Evolutionary conservation across 2,329 filamentous ascomycete species (phyloP).

Genomic region (Talaromyces sp.): DNA sequence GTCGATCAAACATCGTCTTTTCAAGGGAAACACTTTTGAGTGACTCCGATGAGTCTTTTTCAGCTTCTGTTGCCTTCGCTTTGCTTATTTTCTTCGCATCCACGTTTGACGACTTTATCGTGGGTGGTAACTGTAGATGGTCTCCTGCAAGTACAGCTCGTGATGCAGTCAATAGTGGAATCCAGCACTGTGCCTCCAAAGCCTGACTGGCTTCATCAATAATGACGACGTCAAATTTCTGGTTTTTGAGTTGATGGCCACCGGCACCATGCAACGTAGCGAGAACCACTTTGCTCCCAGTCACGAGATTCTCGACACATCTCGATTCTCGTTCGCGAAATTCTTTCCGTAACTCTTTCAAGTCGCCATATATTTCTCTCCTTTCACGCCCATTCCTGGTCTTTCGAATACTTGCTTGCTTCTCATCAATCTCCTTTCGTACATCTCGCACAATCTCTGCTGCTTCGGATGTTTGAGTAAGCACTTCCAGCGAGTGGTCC

Average conservation of each 20-base stretch:
- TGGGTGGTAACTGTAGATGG: conserved; percentile 89
- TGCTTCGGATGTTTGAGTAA: conserved; percentile 87
- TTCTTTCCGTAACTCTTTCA: conserved; percentile 83
- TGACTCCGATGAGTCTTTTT: conserved; percentile 29
- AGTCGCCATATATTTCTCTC: conserved; percentile 76
- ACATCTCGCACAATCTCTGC: conserved; percentile 88
- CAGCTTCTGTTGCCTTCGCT: conserved; percentile 44
- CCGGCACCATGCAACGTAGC: conserved; percentile 92
- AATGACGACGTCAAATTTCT: conserved; percentile 88
- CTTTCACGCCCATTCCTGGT: conserved; percentile 77
- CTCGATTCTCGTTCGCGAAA: conserved; percentile 79
- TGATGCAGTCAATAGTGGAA: conserved; percentile 72
- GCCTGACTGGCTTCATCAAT: conserved; percentile 97
- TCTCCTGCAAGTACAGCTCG: conserved; percentile 93
- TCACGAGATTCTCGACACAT: conserved; percentile 74
- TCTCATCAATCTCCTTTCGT: conserved; percentile 86
- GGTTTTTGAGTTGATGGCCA: conserved; percentile 73
- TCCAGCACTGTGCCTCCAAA: conserved; percentile 95
- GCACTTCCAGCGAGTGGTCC: conserved; percentile 83
- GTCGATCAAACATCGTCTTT: conserved; percentile 87
- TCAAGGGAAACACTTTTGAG: conserved; percentile 65
- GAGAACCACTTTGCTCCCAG: conserved; percentile 79
- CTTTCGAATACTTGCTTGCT: conserved; percentile 85
- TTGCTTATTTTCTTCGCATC: conserved; percentile 35
- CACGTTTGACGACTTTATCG: conserved; percentile 70